Conservation (phyloP, 2,329 filamentous ascomycete genomes). For the Hymenoscyphus infarciens region DNA sequence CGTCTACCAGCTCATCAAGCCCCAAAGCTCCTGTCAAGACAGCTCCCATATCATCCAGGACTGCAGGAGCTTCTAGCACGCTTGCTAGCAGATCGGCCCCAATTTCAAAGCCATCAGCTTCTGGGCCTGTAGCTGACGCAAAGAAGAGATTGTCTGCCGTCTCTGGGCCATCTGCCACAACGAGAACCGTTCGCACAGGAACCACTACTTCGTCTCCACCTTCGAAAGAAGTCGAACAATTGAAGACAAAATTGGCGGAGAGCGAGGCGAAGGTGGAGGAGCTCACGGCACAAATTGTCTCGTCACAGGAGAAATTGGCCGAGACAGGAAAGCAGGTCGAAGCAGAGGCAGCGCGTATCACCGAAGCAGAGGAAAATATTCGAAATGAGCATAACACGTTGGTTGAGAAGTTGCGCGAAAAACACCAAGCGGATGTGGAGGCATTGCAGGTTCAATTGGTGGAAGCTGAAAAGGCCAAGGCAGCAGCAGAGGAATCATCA, state of each 20-base stretch:
- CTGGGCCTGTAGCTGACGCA: slow-evolving; percentile 43
- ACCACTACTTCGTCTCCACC: slow-evolving; percentile 28
- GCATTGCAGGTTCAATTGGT: slow-evolving; percentile 29
- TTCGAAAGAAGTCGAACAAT: slow-evolving; percentile 55
- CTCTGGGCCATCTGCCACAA: slow-evolving; percentile 36
- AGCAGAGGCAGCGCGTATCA: slow-evolving; percentile 38
- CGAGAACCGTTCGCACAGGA: slow-evolving; percentile 41
- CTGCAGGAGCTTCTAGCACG: slow-evolving; percentile 35
- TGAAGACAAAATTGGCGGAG: slow-evolving; percentile 56
- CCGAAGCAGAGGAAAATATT: slow-evolving; percentile 41
- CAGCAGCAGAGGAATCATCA: slow-evolving; percentile 28
- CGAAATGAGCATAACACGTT: slow-evolving; percentile 44
- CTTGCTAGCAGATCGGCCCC: slow-evolving; percentile 33
- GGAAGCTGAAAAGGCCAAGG: slow-evolving; percentile 27
- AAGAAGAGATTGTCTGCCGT: slow-evolving; percentile 57
- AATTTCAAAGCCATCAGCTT: slow-evolving; percentile 35
- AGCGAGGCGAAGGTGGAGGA: slow-evolving; percentile 56
- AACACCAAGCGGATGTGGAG: slow-evolving; percentile 29
- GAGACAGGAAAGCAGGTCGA: slow-evolving; percentile 52
- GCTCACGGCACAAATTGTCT: slow-evolving; percentile 53
- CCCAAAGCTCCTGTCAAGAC: slow-evolving; percentile 38
- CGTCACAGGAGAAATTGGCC: slow-evolving; percentile 53
- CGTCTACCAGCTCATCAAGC: slow-evolving; percentile 32
- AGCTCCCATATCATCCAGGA: slow-evolving; percentile 38
- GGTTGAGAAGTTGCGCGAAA: slow-evolving; percentile 39